These are phyloP conservation scores for Verticillium longisporum DNA, from an alignment of 2,329 filamentous ascomycete genomes.

Conservation along the genomic window DNA sequence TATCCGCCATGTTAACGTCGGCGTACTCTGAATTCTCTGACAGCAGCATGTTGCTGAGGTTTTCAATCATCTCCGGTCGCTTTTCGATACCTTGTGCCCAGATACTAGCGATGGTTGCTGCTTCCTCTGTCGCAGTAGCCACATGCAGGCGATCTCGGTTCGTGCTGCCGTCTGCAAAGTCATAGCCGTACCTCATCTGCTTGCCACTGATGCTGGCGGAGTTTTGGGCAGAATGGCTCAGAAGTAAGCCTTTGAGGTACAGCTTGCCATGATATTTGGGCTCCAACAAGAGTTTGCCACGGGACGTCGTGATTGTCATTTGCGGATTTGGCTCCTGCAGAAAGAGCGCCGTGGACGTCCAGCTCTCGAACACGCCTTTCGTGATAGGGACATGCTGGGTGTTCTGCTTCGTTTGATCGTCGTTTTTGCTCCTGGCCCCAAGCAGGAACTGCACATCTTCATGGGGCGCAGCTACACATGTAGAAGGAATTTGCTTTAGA, in stretches of 20 bases:
- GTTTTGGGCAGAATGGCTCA: background rate
- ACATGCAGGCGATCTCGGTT: background rate
- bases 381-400: background rate
- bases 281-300: background rate
- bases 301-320: background rate
- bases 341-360: background rate
- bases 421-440: background rate
- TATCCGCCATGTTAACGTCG: background rate
- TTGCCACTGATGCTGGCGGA: background rate
- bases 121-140: background rate
- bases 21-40: background rate
- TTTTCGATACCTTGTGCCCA: background rate
- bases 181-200: background rate
- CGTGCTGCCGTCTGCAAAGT: background rate
- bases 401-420: background rate
- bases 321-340: background rate
- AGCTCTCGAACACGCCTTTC: background rate
- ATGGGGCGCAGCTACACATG: background rate
- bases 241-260: background rate
- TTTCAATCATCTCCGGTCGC: background rate
- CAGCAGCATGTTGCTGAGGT: background rate
- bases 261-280: background rate
- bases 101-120: background rate
- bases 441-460: background rate
- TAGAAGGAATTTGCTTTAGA: too few relatives aligned